A percentile compares a stretch with the other conserved stretches of the same genome.
These are phyloP conservation scores for Nicotiana undulata DNA, from an alignment of 257 asterid species.

Conservation along the genomic window DNA sequence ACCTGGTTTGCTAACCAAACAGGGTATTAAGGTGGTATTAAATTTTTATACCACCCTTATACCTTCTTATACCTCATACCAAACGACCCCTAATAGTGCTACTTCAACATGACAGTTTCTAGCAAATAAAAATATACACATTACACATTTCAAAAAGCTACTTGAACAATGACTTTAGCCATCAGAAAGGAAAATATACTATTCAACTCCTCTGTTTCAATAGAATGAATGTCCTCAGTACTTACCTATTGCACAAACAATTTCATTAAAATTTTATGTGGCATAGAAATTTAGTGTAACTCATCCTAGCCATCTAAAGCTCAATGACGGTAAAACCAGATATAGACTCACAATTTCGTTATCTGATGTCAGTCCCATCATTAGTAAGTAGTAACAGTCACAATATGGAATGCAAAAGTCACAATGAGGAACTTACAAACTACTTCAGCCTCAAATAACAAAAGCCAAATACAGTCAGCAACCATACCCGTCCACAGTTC, in stretches of 20 bases:
- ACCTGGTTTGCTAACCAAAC: too few relatives aligned
- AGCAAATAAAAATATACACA: not conserved
- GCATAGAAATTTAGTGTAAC: not conserved
- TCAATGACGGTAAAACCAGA: not conserved
- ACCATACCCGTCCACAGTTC: constrained; percentile 63
- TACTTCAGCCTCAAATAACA: not conserved
- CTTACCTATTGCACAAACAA: not conserved
- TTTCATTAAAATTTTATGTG: not conserved
- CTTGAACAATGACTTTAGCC: not conserved
- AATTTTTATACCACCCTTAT: too few relatives aligned
- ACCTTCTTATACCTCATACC: too few relatives aligned
- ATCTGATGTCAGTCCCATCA: not conserved
- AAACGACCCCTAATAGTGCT: too few relatives aligned
- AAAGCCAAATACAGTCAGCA: not conserved
- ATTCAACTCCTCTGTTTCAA: not conserved
- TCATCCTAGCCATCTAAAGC: not conserved
- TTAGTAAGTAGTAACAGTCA: not conserved
- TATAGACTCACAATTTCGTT: not conserved
- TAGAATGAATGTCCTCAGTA: not conserved
- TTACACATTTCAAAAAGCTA: not conserved
- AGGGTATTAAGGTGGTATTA: too few relatives aligned
- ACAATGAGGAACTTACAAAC: not conserved
- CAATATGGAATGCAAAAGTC: not conserved
- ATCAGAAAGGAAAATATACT: not conserved
- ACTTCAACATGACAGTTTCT: not conserved